phyloP scores from a whole-genome alignment of 2,329 filamentous ascomycete species.

The Stemphylium lycopersici region DNA sequence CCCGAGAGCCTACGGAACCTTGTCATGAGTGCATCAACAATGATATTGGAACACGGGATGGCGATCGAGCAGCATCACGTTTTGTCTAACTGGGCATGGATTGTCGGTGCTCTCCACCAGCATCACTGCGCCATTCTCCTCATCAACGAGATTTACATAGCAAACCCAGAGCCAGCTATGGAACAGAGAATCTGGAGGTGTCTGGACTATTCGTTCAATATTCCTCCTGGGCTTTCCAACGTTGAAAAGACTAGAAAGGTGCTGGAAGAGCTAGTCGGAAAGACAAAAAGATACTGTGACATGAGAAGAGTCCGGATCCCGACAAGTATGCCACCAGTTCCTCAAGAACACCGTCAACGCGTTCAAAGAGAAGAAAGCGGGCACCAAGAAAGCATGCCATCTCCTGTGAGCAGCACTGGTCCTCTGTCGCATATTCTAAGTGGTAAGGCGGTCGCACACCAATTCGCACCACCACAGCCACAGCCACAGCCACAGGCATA shows the following conservation, averaged over 20 bases:
- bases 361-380: constrained; percentile 5
- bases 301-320: constrained; percentile 65
- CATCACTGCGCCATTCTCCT: constrained; percentile 74
- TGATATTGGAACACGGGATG: constrained; percentile 61
- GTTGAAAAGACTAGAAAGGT: constrained; percentile 66
- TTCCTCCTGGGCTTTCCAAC: constrained; percentile 59
- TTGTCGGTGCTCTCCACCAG: constrained; percentile 71
- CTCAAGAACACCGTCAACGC: constrained; percentile 34
- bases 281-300: constrained; percentile 64
- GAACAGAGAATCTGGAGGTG: constrained; percentile 72
- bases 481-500: neutral
- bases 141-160: constrained; percentile 69
- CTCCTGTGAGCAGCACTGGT: neutral
- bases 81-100: constrained; percentile 71
- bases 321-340: constrained; percentile 48
- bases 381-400: constrained; percentile 12
- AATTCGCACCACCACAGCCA: constrained; percentile 7
- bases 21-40: constrained; percentile 65
- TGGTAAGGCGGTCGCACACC: constrained; percentile 1
- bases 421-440: constrained; percentile 1
- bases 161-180: constrained; percentile 61
- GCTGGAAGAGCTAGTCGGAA: constrained; percentile 66
- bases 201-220: constrained; percentile 73
- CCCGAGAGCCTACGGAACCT: constrained; percentile 69
- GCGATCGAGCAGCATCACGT: constrained; percentile 60